These are phyloP conservation scores for Trichoderma lentiforme DNA, from an alignment of 2,329 filamentous ascomycete species.

Conservation along the genomic window DNA sequence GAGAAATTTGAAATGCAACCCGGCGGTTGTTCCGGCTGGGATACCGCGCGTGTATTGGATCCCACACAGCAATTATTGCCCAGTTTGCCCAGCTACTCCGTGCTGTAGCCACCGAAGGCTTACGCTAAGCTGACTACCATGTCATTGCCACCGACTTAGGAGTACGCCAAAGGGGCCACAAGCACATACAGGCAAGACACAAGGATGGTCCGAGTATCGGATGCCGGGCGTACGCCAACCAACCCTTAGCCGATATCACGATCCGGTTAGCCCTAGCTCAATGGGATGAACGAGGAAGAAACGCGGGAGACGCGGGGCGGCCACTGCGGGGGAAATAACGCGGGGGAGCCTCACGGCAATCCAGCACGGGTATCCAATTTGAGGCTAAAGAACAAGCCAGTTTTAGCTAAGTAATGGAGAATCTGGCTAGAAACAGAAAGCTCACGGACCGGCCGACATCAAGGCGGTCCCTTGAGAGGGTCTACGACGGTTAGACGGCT, in stretches of 20 bases:
- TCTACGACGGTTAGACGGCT: background rate
- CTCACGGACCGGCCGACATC: background rate
- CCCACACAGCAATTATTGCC: background rate
- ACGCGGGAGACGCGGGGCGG: background rate
- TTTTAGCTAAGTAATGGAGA: background rate
- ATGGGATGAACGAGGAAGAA: too few species aligned
- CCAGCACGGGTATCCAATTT: background rate
- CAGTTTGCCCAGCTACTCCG: background rate
- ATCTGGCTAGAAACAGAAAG: background rate
- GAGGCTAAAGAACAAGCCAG: background rate
- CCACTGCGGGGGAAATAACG: background rate
- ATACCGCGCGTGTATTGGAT: background rate
- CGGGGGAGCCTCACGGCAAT: background rate
- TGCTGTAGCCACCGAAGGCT: background rate
- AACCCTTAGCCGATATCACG: background rate
- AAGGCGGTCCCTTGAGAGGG: background rate
- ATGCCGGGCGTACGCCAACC: background rate
- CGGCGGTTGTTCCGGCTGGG: background rate
- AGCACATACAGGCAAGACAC: background rate
- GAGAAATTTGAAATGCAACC: background rate
- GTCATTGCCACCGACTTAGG: background rate
- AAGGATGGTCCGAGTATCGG: background rate
- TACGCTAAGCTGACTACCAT: background rate
- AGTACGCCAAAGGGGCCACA: background rate
- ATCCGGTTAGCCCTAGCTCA: background rate